Base-by-base conservation (phyloP, 2,329 filamentous ascomycete genomes). In the Trichoderma semiorbis region DNA sequence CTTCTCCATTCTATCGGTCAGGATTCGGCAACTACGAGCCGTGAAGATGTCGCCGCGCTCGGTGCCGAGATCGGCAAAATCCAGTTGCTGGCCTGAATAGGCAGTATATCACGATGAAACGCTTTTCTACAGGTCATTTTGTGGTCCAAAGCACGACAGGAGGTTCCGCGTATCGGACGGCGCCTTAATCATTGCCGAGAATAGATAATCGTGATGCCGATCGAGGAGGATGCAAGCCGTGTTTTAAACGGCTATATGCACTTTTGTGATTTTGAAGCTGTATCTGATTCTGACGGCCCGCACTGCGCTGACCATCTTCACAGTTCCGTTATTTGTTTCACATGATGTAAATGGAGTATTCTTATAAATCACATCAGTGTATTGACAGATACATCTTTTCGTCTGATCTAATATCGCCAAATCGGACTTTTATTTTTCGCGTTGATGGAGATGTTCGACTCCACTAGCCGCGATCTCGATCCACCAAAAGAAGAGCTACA, bases 41-140 rank as follows among this genome's bases (percentile, higher is more conserved):
- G 66, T 69, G 67, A 62, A 69, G 67, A 61, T 39, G 36, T 39
- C 36, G 74, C 74, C 74, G 73, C 12, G 7, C n/a, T 76, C 76
- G 76, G 76, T 74, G 74, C 76, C 76, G 76, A 76, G 32, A 30
- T 76, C 75, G 75, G 75, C 75, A 73, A 73, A 61, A 30, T 10
- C 7, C 24, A 14, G 12, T 8, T 12, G 57, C 60, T 43, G 28
- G 11, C 58, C 30, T 28, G 24, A 72, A 63, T 18, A 64, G 43
- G 64, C 16, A 62, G 34, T 36, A n/a, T 43, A 53, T 69, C 66
- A 62, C 66, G 39, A 6, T 32, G 28, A 21, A 62, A 26, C 66
- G 28, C 21, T 12, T 36, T 12, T 10, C 47, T 62, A 12, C 21
- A 60, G 14, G 55, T 24, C 39, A 36, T 69, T 53, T 69, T 69